Evolutionary conservation across 345 rosid genomes (phyloP), one percentile per base, ranked within the genome.

Genomic region (Citrus mangshanensis): DNA sequence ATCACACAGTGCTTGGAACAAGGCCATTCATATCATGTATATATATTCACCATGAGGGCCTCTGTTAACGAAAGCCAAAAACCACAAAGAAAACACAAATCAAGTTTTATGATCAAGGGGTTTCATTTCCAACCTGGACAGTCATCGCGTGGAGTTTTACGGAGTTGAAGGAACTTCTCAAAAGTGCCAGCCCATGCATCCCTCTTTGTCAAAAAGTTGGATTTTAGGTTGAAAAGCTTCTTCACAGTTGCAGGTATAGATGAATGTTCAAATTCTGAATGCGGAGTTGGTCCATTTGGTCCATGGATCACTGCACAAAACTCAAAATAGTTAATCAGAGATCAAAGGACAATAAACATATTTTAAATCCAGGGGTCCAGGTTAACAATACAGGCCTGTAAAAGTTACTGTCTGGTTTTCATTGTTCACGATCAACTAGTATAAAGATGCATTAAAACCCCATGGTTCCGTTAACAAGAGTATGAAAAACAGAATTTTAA

Each of bases 101-200:
- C 49, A 28, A 30, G 25, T n/a, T 56, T 38, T 35, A 55, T 59
- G 80, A 49, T 71, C 14, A 78, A 32, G 70, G 30, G 51, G 30
- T 74, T 22, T 7, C 54, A 82, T 71, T 73, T 42, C 89, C 80
- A 55, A 94, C 99, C 98, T 87, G 98, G 98, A 86, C 99, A 97
- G 84, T 97, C 98, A 32, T 87, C 86, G 14, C 99, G 99, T 0
- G 98, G 98, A 79, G 93, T 86, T 65, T 82, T 83, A 5, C 98
- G 98, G 54, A 94, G 79, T 72, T 70, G 30, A 77, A 97, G 91
- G 86, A 88, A 90, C 24, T 83, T 89, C 82, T 94, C 99, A 16
- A 97, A 97, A 61, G 91, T 97, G 78, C 97, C 97, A 76, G 99
- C 99, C 98, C 98, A 97, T 1, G 98, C 98, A 86, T 97, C 99